Evolutionary conservation across 352 stramenopile genomes (phyloP), one percentile per base, ranked within the genome.

Genomic region (Phytophthora multivora): DNA sequence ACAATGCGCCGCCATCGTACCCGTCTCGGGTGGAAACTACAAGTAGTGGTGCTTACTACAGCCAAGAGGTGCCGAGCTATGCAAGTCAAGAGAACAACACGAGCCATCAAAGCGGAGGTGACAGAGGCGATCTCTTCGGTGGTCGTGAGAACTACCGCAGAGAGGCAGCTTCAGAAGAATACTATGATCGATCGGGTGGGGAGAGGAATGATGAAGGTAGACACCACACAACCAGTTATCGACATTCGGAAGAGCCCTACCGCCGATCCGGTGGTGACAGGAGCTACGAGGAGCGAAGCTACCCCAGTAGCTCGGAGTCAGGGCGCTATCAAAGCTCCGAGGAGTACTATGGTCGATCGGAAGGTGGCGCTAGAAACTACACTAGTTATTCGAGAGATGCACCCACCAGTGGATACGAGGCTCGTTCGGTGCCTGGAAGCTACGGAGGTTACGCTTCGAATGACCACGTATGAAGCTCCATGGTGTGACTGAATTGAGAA

Each of bases 361-460:
- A 19, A 30, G 19, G 11, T 47, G 40, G 49, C 23, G 42, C 21
- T 23, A 35, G 52, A 35, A 35, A 25, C 19, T 55, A 61, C 16
- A 18, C 42, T 3, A 28, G 4, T 30, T 61, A 61, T 16, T 45
- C 51, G 25, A 67, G 43, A 8, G 48, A 40, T 11, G 40, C 38
- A 23, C 16, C 31, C 5, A 8, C 23, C 18, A 51, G 28, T 19
- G 51, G 42, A 19, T 64, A 59, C 26, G 50, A 25, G 8, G n/a
- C 25, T 26, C 33, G 30, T 6, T 30, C 11, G 11, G 6, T 25
- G 43, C 18, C 47, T 41, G 49, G 26, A 12, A 23, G 8, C 2
- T 60, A 60, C 52, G 52, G 31, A 40, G 43, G 15, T 16, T 52
- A 60, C 28, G 11, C 12, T 33, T 50, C 43, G 5, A 51, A 40